Evolutionary conservation across 163 green algal species (phyloP).

Genomic region (Prototheca stagnorum): DNA sequence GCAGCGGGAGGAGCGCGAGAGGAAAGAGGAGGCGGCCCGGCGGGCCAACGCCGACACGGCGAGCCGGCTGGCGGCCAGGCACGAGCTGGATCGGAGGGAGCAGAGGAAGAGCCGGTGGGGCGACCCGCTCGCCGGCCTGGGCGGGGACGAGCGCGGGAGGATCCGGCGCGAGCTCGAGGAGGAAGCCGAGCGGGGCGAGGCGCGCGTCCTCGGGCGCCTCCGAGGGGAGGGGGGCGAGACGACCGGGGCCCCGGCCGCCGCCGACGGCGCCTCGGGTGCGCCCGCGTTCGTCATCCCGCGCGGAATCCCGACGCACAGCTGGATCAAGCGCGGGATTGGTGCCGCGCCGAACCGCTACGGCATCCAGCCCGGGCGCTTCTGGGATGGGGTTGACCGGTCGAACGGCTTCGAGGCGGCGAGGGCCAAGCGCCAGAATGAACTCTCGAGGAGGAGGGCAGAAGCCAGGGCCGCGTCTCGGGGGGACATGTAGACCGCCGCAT

Average conservation of each 20-base stretch:
- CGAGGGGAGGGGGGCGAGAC: conserved; percentile 1
- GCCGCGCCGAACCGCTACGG: conserved; percentile 69
- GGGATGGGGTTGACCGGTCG: conserved; percentile 84
- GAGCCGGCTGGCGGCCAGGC: too few species aligned
- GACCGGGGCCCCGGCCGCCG: conserved; percentile 10
- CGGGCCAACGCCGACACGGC: too few species aligned
- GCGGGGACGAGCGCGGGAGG: conserved; percentile 2
- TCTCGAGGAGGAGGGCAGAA: conserved; percentile 25
- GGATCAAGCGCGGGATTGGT: conserved; percentile 59
- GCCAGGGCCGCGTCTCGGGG: conserved; percentile 42
- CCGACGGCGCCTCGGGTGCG: conserved; percentile 29
- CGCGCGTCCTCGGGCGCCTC: background rate
- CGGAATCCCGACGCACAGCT: conserved; percentile 75
- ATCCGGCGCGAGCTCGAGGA: background rate
- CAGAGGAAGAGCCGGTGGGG: conserved; percentile 26
- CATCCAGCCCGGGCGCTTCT: conserved; percentile 80
- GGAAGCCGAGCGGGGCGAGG: conserved; percentile 1
- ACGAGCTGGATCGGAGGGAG: too few species aligned
- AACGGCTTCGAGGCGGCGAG: conserved; percentile 74
- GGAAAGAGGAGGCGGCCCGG: too few species aligned
- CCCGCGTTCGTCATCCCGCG: conserved; percentile 51
- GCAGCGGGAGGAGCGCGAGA: too few species aligned
- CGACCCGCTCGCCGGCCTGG: conserved; percentile 59
- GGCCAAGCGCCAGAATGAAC: conserved; percentile 43
- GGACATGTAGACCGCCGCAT: conserved; percentile 58